phyloP scores from a whole-genome alignment of 2,329 filamentous ascomycete species.

The Harringtonia aguacate region DNA sequence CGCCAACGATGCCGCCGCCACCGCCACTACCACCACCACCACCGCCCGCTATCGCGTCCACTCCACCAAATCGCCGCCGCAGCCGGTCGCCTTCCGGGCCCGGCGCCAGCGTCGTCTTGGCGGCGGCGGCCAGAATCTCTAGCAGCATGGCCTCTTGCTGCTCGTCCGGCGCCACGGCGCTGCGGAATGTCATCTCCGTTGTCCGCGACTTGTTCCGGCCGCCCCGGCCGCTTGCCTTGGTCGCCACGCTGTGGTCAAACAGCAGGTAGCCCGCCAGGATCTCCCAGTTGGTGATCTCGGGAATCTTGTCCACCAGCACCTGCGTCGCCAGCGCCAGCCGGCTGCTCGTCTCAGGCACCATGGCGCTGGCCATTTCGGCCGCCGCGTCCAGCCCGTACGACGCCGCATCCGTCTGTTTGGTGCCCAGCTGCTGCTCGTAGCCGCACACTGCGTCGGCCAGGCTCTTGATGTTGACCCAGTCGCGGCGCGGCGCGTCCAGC shows the following conservation, averaged over 20 bases:
- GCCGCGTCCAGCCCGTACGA: conserved; percentile 22
- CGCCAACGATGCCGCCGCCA: not conserved
- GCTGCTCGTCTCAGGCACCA: conserved; percentile 58
- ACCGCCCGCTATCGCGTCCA: conserved; percentile 23
- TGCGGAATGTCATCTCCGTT: conserved; percentile 54
- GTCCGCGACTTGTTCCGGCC: conserved; percentile 16
- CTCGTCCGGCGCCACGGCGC: conserved; percentile 60
- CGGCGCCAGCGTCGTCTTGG: conserved; percentile 61
- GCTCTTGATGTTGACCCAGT: conserved; percentile 89
- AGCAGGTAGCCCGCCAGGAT: conserved; percentile 80
- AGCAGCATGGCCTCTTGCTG: conserved; percentile 77
- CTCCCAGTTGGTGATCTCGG: conserved; percentile 79
- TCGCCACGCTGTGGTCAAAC: conserved; percentile 72
- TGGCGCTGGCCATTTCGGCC: conserved; percentile 33
- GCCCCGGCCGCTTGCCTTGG: conserved; percentile 22
- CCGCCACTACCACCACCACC: no score
- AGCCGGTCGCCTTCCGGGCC: conserved; percentile 50
- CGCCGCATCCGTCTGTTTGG: conserved; percentile 16
- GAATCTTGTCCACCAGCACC: conserved; percentile 71
- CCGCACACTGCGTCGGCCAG: conserved; percentile 72
- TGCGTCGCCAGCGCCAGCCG: conserved; percentile 80
- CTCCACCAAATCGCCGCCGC: conserved; percentile 40
- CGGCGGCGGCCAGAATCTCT: conserved; percentile 74
- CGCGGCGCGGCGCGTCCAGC: conserved; percentile 62
- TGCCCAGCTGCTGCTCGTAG: conserved; percentile 63